Evolutionary conservation across 345 rosid species (phyloP).

Genomic region (Hibiscus syriacus): DNA sequence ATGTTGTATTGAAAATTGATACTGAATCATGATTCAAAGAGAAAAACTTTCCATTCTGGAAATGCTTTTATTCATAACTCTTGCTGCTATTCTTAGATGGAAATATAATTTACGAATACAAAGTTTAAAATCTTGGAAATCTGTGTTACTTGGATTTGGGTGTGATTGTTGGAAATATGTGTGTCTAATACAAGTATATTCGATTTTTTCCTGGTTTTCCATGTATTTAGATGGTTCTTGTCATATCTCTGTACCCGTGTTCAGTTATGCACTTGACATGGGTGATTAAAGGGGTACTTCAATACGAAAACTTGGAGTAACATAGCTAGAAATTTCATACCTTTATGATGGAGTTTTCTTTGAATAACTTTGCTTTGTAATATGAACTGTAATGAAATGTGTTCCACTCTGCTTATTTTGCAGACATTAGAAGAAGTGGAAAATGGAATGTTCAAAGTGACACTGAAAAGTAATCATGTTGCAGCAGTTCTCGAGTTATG

Average conservation of each 20-base stretch:
- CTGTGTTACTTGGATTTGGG: too few relatives aligned
- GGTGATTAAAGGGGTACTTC: too few relatives aligned
- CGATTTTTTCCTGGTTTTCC: too few relatives aligned
- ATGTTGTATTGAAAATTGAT: background rate
- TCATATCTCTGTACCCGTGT: too few relatives aligned
- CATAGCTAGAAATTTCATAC: background rate
- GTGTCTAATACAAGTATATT: too few relatives aligned
- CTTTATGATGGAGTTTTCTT: background rate
- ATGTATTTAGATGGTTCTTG: too few relatives aligned
- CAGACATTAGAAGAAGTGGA: constrained; percentile 72
- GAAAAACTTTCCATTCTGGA: background rate
- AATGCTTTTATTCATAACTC: background rate
- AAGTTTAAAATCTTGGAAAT: background rate
- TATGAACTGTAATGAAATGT: background rate
- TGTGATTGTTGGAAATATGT: too few relatives aligned
- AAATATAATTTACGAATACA: background rate
- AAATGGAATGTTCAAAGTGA: constrained; percentile 58
- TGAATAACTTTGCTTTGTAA: background rate
- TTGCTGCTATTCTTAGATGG: background rate
- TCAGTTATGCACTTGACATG: too few relatives aligned
- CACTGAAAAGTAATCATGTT: constrained; percentile 56
- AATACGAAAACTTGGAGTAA: too few relatives aligned
- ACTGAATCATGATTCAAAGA: background rate
- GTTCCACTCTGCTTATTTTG: constrained; percentile 11
- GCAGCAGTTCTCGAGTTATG: constrained; percentile 76